A percentile compares a stretch with the other conserved stretches of the same genome.
Evolutionary conservation across 352 stramenopile genomes (phyloP).

Genomic region (Pythium myriotylum): DNA sequence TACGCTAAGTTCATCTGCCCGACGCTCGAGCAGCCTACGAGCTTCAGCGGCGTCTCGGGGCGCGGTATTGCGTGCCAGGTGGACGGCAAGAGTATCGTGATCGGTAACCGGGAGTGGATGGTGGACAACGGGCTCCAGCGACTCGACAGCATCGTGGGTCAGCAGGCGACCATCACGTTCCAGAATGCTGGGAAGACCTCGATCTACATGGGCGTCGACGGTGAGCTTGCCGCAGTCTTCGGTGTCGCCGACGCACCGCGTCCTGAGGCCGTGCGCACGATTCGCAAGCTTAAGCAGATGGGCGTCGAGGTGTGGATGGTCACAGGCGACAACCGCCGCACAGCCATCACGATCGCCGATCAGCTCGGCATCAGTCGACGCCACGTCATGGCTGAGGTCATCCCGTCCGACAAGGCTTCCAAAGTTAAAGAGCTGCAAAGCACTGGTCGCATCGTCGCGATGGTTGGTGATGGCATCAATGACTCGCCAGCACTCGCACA

Average conservation of each 20-base stretch:
- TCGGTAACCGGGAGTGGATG: conserved; percentile 94
- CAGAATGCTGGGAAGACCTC: conserved; percentile 94
- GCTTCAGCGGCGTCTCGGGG: conserved; percentile 89
- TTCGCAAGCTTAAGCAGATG: conserved; percentile 91
- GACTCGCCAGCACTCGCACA: conserved; percentile 97
- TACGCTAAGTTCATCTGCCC: conserved; percentile 87
- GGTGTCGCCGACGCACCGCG: conserved; percentile 88
- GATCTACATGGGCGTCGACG: conserved; percentile 93
- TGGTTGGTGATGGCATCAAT: conserved; percentile 99
- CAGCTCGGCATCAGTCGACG: conserved; percentile 92
- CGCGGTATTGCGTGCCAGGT: conserved; percentile 84
- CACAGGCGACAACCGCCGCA: conserved; percentile 98
- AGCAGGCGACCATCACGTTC: conserved; percentile 78
- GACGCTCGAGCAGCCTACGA: conserved; percentile 67
- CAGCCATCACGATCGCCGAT: conserved; percentile 92
- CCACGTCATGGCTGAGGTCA: conserved; percentile 95
- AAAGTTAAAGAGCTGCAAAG: conserved; percentile 93
- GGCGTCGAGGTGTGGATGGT: conserved; percentile 97
- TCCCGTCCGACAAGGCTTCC: conserved; percentile 95
- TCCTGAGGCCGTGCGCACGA: conserved; percentile 88
- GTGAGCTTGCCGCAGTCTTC: conserved; percentile 75
- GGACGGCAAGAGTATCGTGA: conserved; percentile 75
- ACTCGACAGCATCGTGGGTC: conserved; percentile 67
- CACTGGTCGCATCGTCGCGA: conserved; percentile 89
- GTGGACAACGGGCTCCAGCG: conserved; percentile 72